phyloP scores from a whole-genome alignment of 805 yeast genomes.

The Yarrowia sp. region DNA sequence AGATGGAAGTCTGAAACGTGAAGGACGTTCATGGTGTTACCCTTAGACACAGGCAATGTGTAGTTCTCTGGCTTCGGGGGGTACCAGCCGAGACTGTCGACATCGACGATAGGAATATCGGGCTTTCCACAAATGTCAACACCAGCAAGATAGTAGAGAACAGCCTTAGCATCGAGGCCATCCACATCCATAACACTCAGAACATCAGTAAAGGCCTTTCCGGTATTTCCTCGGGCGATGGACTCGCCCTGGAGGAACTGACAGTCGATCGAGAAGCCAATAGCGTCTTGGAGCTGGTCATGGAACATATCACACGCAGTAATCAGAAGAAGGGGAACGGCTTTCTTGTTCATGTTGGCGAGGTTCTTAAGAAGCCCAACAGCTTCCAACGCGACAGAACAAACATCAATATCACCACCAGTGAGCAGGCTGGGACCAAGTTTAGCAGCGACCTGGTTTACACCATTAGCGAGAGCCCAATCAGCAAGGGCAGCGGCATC shows the following conservation, averaged over 20 bases:
- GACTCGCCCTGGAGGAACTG: neutral
- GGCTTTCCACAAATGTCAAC: constrained; percentile 46
- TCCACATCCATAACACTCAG: constrained; percentile 50
- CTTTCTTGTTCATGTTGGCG: neutral
- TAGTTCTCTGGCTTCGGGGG: constrained; percentile 42
- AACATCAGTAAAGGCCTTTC: constrained; percentile 46
- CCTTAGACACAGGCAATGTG: constrained; percentile 25
- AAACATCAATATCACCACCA: neutral
- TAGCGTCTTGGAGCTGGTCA: neutral
- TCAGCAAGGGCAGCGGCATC: neutral
- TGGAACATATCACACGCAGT: neutral
- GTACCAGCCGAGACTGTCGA: constrained; percentile 41
- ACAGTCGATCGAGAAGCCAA: neutral
- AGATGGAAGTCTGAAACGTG: constrained; percentile 67
- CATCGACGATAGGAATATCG: constrained; percentile 48
- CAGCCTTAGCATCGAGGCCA: constrained; percentile 55
- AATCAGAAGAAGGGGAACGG: neutral
- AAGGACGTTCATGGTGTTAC: constrained; percentile 53
- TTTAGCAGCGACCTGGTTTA: neutral
- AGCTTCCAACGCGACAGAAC: neutral
- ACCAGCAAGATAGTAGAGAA: constrained; percentile 50
- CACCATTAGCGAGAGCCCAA: neutral
- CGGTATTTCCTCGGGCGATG: neutral
- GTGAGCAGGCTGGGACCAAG: neutral
- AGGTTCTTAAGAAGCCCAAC: neutral